A percentile compares a stretch with the other conserved stretches of the same genome.
Evolutionary conservation across 2,329 filamentous ascomycete genomes (phyloP).

Genomic region (Aurifilum marmelostoma): DNA sequence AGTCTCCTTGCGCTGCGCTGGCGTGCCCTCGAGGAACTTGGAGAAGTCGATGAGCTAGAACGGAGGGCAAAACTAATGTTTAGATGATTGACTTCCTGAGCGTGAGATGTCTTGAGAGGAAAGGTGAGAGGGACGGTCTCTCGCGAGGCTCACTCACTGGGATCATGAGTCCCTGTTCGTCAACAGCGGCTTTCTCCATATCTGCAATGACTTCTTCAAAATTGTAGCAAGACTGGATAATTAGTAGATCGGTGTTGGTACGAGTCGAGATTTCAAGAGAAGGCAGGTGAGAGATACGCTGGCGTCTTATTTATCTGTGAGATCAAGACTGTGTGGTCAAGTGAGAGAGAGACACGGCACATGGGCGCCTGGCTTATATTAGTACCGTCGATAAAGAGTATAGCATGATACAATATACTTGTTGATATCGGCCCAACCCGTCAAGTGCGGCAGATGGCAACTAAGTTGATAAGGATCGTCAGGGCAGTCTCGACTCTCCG

Average conservation of each 20-base stretch:
- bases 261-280: background rate
- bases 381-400: background rate
- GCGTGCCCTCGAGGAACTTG: conserved; percentile 67
- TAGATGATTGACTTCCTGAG: background rate
- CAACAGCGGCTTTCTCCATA: conserved; percentile 41
- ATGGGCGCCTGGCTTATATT: background rate
- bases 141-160: conserved; percentile 31
- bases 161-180: conserved; percentile 38
- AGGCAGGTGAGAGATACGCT: background rate
- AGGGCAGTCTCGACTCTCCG: background rate
- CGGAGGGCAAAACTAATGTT: background rate
- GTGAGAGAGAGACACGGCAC: background rate
- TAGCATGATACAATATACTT: background rate
- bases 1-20: conserved; percentile 62
- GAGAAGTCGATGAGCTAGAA: conserved; percentile 77
- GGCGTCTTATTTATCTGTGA: background rate
- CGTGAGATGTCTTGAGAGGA: background rate
- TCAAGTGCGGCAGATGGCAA: background rate
- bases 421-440: background rate
- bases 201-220: conserved; percentile 5
- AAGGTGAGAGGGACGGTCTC: background rate
- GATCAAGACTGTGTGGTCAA: background rate
- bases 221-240: background rate
- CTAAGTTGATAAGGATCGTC: background rate
- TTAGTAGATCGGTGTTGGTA: background rate